phyloP scores from a whole-genome alignment of 2,329 filamentous ascomycete species.

The Tolypocladium inflatum region DNA sequence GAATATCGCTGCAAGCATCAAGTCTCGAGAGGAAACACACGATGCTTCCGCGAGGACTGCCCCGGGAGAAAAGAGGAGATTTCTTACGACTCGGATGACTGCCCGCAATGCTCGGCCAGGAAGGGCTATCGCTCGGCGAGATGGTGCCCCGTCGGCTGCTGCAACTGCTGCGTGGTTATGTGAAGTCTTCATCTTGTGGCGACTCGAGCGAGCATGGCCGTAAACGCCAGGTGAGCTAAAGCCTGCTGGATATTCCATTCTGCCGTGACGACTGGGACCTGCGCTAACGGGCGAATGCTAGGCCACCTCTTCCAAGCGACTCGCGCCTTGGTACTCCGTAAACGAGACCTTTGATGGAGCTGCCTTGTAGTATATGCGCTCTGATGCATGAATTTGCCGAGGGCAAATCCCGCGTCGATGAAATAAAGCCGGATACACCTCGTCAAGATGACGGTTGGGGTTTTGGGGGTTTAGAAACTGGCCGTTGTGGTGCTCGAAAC shows the following conservation, averaged over 20 bases:
- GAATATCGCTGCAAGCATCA: conserved; percentile 27
- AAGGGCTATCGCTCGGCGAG: conserved; percentile 20
- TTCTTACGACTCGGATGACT: conserved; percentile 19
- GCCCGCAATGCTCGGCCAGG: conserved; percentile 23
- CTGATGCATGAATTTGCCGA: neutral
- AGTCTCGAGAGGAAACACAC: conserved; percentile 23
- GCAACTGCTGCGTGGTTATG: conserved; percentile 16
- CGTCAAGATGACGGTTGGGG: neutral
- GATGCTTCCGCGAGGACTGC: conserved; percentile 23
- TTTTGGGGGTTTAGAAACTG: neutral
- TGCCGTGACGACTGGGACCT: neutral
- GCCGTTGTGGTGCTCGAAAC: neutral
- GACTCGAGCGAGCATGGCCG: neutral
- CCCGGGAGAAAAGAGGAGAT: conserved; percentile 19
- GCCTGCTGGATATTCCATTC: neutral
- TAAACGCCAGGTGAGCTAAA: neutral
- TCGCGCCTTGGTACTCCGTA: neutral
- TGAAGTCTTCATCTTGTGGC: neutral
- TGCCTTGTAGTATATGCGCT: neutral
- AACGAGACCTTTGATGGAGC: neutral
- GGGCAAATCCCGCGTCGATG: neutral
- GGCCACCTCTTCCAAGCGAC: neutral
- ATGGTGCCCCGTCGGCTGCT: conserved; percentile 27
- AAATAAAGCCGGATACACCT: neutral
- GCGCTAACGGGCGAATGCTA: neutral